Evolutionary conservation across 768 basidiomycete genomes (phyloP), one percentile per base, ranked within the genome.

Genomic region (Pulveroboletus sp.): DNA sequence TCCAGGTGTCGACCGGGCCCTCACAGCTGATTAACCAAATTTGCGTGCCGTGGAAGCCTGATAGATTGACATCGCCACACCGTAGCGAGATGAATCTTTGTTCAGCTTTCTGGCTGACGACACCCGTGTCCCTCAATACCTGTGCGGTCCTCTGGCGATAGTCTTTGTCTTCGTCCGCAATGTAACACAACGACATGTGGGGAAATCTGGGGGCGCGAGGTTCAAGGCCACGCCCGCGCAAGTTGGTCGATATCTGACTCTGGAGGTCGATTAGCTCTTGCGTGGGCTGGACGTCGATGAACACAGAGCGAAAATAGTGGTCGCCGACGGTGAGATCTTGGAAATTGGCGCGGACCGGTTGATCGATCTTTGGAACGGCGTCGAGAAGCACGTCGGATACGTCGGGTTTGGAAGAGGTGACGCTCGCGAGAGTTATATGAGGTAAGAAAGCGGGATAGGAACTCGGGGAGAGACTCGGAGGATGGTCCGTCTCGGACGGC

Each of bases 181-280:
- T 81, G 61, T 91, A 91, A 59, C 78, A 83, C 50, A 91, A 57
- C 30, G 89, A 90, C 54, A 89, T 53, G 63, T 91, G 89, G 7
- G 87, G 84, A 53, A 79, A 85, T 30, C 71, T 65, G 0, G 85
- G 84, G 1, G 85, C 81, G 4, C 59, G 58, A 2, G 77, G 73
- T 20, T 75, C 68, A 8, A 76, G 50, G 5, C 63, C 62, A 20
- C 75, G 62, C 19, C 34, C 44, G 36, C 53, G 57, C n/a, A 76
- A 56, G 20, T 60, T 56, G 6, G 59, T 57, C 47, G 78, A 72
- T 24, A 89, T 68, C 26, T 71, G 57, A 26, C 56, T 63, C 55
- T 84, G 84, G 27, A 90, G 64, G 17, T 59, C 60, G 22, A 63
- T 51, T 17, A 90, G 69, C 24, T 72, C 78, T 2, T 60, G 55